These are phyloP conservation scores for Neovahlkampfia damariscottae DNA, from an alignment of 78 protist species.

Conservation along the genomic window DNA sequence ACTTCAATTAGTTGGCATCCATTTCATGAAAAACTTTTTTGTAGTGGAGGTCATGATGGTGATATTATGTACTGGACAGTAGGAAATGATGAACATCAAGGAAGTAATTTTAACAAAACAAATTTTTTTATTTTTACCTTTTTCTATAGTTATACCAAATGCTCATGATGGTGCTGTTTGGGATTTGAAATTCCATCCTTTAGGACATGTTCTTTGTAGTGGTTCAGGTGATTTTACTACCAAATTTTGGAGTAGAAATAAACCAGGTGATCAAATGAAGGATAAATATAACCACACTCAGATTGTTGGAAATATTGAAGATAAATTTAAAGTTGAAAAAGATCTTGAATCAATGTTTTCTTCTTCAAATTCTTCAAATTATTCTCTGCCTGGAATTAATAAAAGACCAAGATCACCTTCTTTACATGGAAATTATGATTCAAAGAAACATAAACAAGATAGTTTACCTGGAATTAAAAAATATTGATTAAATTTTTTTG, in stretches of 20 bases:
- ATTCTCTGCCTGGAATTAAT: too few relatives aligned
- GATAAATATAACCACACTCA: background rate
- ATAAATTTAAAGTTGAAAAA: too few relatives aligned
- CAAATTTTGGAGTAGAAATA: conserved; percentile 68
- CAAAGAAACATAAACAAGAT: too few relatives aligned
- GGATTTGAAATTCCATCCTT: conserved; percentile 85
- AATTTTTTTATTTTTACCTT: background rate
- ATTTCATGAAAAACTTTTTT: conserved; percentile 58
- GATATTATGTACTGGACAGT: conserved; percentile 56
- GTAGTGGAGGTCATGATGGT: conserved; percentile 76
- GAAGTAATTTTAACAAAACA: conserved; percentile 1
- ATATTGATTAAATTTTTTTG: too few relatives aligned
- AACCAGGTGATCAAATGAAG: conserved; percentile 10
- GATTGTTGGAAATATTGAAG: too few relatives aligned
- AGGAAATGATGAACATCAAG: conserved; percentile 11
- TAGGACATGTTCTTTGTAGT: conserved; percentile 74
- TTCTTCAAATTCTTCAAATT: too few relatives aligned
- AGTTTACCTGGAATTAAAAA: too few relatives aligned
- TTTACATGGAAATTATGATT: too few relatives aligned
- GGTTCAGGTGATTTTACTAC: conserved; percentile 56
- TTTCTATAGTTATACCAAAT: background rate
- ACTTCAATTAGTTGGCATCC: conserved; percentile 67
- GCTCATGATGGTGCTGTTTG: conserved; percentile 68
- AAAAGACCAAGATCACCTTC: too few relatives aligned
- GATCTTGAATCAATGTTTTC: too few relatives aligned